Percentiles rank a stretch among this genome's conserved stretches.
These are phyloP conservation scores for Saccharomyces paradoxus DNA, from an alignment of 805 yeast genomes.

Conservation along the genomic window DNA sequence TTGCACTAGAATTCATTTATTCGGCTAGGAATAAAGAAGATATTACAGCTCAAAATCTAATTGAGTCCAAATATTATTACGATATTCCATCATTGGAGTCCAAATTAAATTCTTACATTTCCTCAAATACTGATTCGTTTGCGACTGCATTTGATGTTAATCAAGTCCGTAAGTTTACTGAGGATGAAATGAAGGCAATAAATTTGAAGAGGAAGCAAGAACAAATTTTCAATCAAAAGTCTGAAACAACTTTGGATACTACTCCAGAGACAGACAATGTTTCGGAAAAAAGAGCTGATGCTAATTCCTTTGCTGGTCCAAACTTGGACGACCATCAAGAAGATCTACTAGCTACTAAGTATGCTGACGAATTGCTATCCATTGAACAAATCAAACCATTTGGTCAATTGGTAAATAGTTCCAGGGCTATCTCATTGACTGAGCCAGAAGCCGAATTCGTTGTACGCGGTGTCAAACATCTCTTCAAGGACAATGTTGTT, in stretches of 20 bases:
- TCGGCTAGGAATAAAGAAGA: constrained; percentile 31
- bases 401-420: constrained; percentile 70
- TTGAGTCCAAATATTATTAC: constrained; percentile 60
- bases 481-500: constrained; percentile 64
- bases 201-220: constrained; percentile 48
- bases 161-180: constrained; percentile 54
- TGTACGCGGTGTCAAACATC: constrained; percentile 74
- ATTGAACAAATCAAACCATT: constrained; percentile 66
- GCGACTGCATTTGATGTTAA: constrained; percentile 62
- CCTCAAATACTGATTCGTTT: constrained; percentile 30
- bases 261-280: constrained; percentile 1
- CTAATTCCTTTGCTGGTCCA: constrained; percentile 21
- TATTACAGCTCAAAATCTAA: constrained; percentile 38
- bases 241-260: constrained; percentile 25
- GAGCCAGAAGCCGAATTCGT: constrained; percentile 92
- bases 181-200: constrained; percentile 60
- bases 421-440: constrained; percentile 59
- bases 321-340: constrained; percentile 24
- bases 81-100: constrained; percentile 73
- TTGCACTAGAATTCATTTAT: constrained; percentile 63
- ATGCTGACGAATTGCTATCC: constrained; percentile 57
- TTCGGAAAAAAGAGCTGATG: constrained; percentile 22
- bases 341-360: constrained; percentile 50
- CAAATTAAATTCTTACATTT: constrained; percentile 63
- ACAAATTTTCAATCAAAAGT: constrained; percentile 18